A percentile compares a stretch with the other conserved stretches of the same genome.
Conservation (phyloP, 2,329 filamentous ascomycete genomes). For the Venturia oleaginea region DNA sequence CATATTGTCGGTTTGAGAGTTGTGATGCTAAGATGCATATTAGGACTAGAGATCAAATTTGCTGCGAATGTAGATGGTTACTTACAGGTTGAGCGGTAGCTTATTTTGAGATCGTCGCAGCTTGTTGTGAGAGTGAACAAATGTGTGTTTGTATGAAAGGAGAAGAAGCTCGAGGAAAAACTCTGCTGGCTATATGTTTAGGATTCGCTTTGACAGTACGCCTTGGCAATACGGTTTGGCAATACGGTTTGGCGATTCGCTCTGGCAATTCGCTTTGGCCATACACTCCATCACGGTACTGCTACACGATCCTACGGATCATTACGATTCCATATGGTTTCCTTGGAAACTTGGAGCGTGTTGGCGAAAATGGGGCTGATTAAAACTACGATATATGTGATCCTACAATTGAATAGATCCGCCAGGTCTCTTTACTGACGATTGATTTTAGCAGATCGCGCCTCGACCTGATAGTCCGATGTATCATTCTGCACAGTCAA, state of each 20-base stretch:
- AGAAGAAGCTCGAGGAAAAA: background rate
- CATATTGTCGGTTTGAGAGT: background rate
- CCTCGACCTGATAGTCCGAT: background rate
- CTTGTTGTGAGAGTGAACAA: background rate
- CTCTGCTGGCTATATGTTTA: background rate
- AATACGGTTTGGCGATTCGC: no score
- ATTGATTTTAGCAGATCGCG: background rate
- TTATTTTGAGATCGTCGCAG: background rate
- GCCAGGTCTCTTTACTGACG: background rate
- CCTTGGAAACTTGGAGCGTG: no score
- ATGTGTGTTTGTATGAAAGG: background rate
- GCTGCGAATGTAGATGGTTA: background rate
- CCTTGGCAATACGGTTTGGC: no score
- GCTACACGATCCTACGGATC: no score
- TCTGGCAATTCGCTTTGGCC: no score
- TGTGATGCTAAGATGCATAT: background rate
- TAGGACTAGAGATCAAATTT: background rate
- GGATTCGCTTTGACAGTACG: background rate
- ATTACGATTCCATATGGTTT: no score
- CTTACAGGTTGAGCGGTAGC: background rate
- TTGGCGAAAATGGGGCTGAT: background rate
- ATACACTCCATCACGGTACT: no score
- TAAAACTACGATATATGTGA: background rate
- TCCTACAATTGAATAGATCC: background rate
- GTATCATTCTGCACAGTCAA: no score